phyloP scores from a whole-genome alignment of 2,329 filamentous ascomycete species.

The Diaporthe caulivora region DNA sequence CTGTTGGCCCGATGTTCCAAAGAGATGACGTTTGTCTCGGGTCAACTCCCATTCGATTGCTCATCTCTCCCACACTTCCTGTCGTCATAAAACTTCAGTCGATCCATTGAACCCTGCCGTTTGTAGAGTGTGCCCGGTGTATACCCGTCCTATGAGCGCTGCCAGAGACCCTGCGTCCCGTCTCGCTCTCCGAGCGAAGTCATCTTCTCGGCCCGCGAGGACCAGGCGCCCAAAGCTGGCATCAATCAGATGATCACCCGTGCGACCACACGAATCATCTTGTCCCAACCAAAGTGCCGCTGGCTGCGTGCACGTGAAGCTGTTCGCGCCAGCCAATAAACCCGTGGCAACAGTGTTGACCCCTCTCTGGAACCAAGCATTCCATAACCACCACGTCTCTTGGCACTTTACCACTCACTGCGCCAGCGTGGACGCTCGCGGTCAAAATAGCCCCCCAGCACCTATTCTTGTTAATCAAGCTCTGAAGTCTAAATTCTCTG shows the following conservation, averaged over 20 bases:
- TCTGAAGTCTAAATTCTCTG: background rate
- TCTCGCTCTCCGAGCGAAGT: background rate
- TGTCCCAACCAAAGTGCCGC: background rate
- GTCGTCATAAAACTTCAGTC: conserved; percentile 24
- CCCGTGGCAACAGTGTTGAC: background rate
- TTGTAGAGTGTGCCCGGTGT: background rate
- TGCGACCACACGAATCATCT: background rate
- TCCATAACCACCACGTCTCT: conserved; percentile 9
- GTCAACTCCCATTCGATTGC: background rate
- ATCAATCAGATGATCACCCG: background rate
- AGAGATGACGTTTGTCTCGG: conserved; percentile 30
- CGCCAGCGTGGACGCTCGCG: background rate
- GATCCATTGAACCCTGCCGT: background rate
- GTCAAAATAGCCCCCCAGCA: conserved; percentile 8
- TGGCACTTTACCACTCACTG: background rate
- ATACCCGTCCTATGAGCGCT: background rate
- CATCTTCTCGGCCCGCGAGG: background rate
- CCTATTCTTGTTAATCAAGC: background rate
- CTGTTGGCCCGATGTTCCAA: conserved; percentile 24
- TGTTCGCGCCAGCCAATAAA: background rate
- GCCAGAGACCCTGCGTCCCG: background rate
- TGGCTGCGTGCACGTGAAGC: background rate
- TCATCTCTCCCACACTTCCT: background rate
- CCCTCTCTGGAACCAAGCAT: conserved; percentile 10
- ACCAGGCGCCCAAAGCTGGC: background rate